Evolutionary conservation across 768 basidiomycete genomes (phyloP).

Genomic region (Auricularia cornea): DNA sequence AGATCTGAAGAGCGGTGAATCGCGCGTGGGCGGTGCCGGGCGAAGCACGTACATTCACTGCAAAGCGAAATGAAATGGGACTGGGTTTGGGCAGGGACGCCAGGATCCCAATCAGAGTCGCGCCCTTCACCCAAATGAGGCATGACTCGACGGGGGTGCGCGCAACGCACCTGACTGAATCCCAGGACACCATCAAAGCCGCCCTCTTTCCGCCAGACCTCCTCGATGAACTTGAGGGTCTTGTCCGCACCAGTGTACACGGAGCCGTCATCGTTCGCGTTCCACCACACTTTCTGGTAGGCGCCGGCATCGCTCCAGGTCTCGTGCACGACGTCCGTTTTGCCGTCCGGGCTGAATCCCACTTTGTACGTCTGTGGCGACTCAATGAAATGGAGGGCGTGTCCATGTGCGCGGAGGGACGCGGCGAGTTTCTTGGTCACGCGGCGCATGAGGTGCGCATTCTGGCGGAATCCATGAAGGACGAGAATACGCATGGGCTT

Average conservation of each 20-base stretch:
- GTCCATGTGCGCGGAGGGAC: neutral
- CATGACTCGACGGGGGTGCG: neutral
- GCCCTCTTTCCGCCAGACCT: neutral
- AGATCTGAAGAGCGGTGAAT: neutral
- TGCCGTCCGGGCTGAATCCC: neutral
- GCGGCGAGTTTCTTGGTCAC: neutral
- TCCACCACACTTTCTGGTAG: neutral
- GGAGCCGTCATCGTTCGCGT: neutral
- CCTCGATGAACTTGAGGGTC: neutral
- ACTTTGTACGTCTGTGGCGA: neutral
- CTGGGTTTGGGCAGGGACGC: neutral
- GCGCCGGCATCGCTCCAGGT: neutral
- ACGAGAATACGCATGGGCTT: neutral
- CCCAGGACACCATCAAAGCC: neutral
- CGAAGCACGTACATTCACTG: neutral
- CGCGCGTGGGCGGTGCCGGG: too few species aligned
- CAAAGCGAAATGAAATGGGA: neutral
- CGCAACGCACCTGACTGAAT: neutral
- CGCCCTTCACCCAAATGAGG: neutral
- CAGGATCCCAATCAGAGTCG: neutral
- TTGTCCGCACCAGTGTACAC: neutral
- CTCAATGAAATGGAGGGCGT: neutral
- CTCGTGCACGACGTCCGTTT: neutral
- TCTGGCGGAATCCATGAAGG: neutral
- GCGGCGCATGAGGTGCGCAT: neutral